phyloP scores from a whole-genome alignment of 2,329 filamentous ascomycete species.

The Hypoxylon sp. region DNA sequence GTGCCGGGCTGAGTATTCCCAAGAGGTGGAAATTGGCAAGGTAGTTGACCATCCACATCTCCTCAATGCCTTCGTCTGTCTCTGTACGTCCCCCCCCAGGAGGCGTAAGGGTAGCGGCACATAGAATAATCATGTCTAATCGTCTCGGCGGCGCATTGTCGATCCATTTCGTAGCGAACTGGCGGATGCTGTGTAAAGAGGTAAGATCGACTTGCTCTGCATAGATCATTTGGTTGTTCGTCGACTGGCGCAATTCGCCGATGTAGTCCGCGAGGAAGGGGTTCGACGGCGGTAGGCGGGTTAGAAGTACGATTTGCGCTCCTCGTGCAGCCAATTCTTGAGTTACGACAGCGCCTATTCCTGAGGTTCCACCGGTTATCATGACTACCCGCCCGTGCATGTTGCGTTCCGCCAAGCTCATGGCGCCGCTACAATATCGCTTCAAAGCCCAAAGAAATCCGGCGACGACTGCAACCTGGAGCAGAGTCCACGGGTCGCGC shows the following conservation, averaged over 20 bases:
- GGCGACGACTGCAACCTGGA: slow-evolving; percentile 58
- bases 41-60: slow-evolving; percentile 95
- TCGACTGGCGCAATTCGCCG: slow-evolving; percentile 83
- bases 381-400: slow-evolving; percentile 96
- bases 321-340: slow-evolving; percentile 83
- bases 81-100: slow-evolving; percentile 70
- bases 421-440: slow-evolving; percentile 81
- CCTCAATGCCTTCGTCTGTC: slow-evolving; percentile 86
- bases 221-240: slow-evolving; percentile 90
- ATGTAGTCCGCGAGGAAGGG: slow-evolving; percentile 94
- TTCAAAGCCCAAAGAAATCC: slow-evolving; percentile 69
- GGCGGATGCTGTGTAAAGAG: slow-evolving; percentile 89
- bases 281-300: slow-evolving; percentile 84
- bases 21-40: slow-evolving; percentile 96
- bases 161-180: slow-evolving; percentile 98
- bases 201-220: slow-evolving; percentile 94
- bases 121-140: slow-evolving; percentile 91
- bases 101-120: slow-evolving; percentile 83
- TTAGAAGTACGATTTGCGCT: slow-evolving; percentile 91
- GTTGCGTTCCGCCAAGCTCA: slow-evolving; percentile 80
- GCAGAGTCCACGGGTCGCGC: slow-evolving; percentile 59
- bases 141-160: slow-evolving; percentile 92
- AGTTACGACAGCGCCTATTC: slow-evolving; percentile 85
- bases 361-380: slow-evolving; percentile 94
- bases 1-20: slow-evolving; percentile 89